phyloP scores from a whole-genome alignment of 1,139 yeast species.

The Kurtzmaniella quercitrusa region DNA sequence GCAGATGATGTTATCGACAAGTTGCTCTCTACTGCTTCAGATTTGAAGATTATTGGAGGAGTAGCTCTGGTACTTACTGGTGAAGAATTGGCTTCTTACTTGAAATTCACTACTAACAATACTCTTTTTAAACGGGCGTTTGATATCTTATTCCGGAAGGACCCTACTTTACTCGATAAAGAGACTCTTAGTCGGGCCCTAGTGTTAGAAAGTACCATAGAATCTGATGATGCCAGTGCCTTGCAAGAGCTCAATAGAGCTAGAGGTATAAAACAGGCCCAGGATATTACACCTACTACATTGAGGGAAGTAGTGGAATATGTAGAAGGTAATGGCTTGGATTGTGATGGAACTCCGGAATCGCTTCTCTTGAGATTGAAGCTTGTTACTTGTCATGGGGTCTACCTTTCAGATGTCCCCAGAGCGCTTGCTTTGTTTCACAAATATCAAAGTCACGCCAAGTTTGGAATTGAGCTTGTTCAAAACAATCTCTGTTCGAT shows the following conservation, averaged over 20 bases:
- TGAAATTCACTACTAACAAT: neutral
- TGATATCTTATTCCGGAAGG: constrained; percentile 4
- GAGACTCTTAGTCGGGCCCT: constrained; percentile 4
- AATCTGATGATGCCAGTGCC: neutral
- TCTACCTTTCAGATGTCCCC: constrained; percentile 25
- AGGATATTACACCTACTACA: neutral
- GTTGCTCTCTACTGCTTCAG: neutral
- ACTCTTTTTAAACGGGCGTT: constrained; percentile 2
- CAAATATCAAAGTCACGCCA: constrained; percentile 31
- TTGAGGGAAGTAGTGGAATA: constrained; percentile 9
- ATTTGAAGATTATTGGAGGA: neutral
- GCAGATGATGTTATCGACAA: constrained; percentile 16
- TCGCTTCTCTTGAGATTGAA: constrained; percentile 24
- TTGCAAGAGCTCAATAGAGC: neutral
- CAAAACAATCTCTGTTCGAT: constrained; percentile 26
- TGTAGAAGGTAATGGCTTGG: constrained; percentile 22
- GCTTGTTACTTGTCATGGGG: constrained; percentile 35
- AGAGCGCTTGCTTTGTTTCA: constrained; percentile 28
- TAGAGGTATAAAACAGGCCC: neutral
- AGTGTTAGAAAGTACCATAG: neutral
- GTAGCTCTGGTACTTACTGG: neutral
- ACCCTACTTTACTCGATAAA: constrained; percentile 6
- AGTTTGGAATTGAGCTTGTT: constrained; percentile 32
- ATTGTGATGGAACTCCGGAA: constrained; percentile 19
- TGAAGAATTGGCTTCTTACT: neutral